Percentiles rank a stretch among this genome's conserved stretches.
Conservation (phyloP, 1,284 basidiomycete genomes). For the Trametes hirsuta region DNA sequence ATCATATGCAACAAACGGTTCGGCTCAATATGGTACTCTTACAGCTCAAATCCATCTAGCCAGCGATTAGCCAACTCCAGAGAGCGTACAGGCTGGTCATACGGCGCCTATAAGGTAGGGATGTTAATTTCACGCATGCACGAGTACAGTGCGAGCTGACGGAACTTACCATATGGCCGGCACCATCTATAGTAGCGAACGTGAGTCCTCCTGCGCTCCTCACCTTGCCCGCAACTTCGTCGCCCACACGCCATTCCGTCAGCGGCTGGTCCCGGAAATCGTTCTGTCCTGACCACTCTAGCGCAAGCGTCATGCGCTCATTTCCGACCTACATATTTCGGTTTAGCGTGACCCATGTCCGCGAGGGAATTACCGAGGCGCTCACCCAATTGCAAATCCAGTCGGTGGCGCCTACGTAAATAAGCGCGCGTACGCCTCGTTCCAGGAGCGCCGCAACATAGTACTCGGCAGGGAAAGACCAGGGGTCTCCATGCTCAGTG, state of each 20-base stretch:
- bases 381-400: conserved; percentile 76
- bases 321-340: conserved; percentile 46
- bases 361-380: not conserved
- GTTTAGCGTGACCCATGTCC: not conserved
- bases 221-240: conserved; percentile 57
- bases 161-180: conserved; percentile 64
- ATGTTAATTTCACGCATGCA: not conserved
- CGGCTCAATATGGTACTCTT: not conserved
- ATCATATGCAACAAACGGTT: not conserved
- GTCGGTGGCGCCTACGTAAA: conserved; percentile 76
- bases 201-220: conserved; percentile 63
- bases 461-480: conserved; percentile 45
- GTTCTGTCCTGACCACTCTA: conserved; percentile 67
- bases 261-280: conserved; percentile 50
- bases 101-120: conserved; percentile 51
- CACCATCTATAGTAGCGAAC: conserved; percentile 61
- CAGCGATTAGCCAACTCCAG: conserved; percentile 56
- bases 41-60: conserved; percentile 43
- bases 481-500: not conserved
- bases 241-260: conserved; percentile 56
- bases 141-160: not conserved
- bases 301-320: conserved; percentile 60
- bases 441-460: conserved; percentile 77
- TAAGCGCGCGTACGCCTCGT: conserved; percentile 70
- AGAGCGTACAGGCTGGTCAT: conserved; percentile 61